Evolutionary conservation across 768 basidiomycete species (phyloP), one percentile per base, ranked within the genome.

Genomic region (Asterophora parasitica): DNA sequence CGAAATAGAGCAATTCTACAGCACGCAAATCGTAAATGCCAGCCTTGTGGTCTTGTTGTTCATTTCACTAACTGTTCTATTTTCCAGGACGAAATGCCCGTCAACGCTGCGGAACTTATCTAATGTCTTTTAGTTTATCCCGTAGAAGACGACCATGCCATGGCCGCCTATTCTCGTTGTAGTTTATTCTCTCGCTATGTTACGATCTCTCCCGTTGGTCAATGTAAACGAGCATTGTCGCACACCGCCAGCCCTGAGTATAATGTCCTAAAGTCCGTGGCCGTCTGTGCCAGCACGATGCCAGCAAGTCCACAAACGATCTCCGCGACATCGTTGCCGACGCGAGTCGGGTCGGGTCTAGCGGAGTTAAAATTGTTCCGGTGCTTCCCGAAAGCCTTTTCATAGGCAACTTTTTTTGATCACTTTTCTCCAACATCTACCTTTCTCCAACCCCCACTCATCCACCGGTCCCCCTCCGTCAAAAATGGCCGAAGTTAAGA

Each of bases 101-200:
- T 96, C 51, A 96, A 98, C 66, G 94, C 95, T 49, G 94, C 94
- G 38, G 94, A 98, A 67, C 83, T 96, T 51, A 95, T 97, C 61
- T 96, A 78, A 77, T 12, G 35, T 15, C 19, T n/a, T 19, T 7
- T 19, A 28, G 36, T 48, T 48, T 50, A 50, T 50, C 38, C 35
- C 48, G 42, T 53, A 47, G 45, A 44, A 37, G 37, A 16, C 23
- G 39, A 27, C 39, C 23, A 40, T 27, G n/a, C 1, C 15, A 28
- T 46, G 27, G n/a, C 33, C 34, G 31, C 35, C 31, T 32, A 42
- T 42, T 42, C 39, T 42, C 42, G 16, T 42, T 31, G 28, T 42
- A 42, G 42, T 42, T 23, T 42, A 42, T 32, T 32, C n/a, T 32
- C 16, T 42, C 31, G 28, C 28, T 32, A 33, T 42, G 27, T 19